phyloP scores from a whole-genome alignment of 768 basidiomycete species.

The Calocera cornea region DNA sequence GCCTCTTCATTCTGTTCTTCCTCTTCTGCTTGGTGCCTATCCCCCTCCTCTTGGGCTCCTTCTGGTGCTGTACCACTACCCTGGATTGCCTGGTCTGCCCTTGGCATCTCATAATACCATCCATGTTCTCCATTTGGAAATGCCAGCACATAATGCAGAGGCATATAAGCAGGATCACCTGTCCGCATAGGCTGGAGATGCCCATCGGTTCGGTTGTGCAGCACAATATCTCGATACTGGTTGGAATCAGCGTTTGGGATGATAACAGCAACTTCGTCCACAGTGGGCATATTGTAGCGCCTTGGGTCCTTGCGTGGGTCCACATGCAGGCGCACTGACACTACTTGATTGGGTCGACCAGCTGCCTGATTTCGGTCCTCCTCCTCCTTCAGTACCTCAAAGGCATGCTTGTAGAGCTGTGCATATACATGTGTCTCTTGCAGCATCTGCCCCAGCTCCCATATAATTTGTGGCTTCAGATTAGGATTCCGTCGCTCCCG shows the following conservation, averaged over 20 bases:
- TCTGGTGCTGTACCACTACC: no score
- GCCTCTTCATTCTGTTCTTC: background rate
- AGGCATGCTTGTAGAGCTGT: background rate
- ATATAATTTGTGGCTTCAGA: background rate
- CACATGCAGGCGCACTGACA: constrained; percentile 2
- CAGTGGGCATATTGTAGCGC: constrained; percentile 34
- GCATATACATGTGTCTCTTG: background rate
- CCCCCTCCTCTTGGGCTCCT: no score
- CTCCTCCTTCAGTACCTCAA: background rate
- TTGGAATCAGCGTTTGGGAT: constrained; percentile 20
- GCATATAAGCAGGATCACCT: background rate
- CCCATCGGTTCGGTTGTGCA: background rate
- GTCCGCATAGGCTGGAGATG: background rate
- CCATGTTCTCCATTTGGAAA: background rate
- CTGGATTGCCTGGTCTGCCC: background rate
- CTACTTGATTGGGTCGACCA: background rate
- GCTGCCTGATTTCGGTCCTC: background rate
- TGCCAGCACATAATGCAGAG: background rate
- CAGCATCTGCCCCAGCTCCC: background rate
- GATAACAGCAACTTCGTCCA: constrained; percentile 33
- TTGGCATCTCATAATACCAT: background rate
- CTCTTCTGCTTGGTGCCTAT: background rate
- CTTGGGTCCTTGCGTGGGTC: constrained; percentile 20
- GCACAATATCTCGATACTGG: background rate
- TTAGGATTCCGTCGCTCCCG: background rate